A percentile compares a stretch with the other conserved stretches of the same genome.
phyloP scores from a whole-genome alignment of 305 asterid species.

The Rubia tinctorum region DNA sequence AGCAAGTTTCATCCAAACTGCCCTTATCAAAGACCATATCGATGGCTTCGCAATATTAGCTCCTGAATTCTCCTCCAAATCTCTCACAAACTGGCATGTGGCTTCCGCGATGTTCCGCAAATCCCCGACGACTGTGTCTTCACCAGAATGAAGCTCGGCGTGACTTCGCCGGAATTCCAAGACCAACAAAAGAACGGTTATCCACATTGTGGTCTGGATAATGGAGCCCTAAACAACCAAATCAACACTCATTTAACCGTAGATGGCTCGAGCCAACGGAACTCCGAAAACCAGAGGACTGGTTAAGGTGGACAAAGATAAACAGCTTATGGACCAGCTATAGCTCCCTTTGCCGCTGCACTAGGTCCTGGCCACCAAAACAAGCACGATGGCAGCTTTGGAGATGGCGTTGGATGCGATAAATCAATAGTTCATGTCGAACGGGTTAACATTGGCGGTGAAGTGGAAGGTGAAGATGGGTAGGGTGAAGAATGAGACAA shows the following conservation, averaged over 20 bases:
- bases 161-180: slow-evolving; percentile 39
- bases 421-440: slow-evolving; percentile 46
- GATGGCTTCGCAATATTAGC: slow-evolving; percentile 3
- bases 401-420: slow-evolving; percentile 50
- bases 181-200: slow-evolving; percentile 39
- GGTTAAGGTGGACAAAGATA: slow-evolving; percentile 49
- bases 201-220: slow-evolving; percentile 55
- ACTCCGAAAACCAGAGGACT: slow-evolving; percentile 59
- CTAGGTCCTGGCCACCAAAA: slow-evolving; percentile 40
- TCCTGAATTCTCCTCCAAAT: slow-evolving; percentile 17
- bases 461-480: slow-evolving; percentile 60
- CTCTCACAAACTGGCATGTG: background rate
- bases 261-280: slow-evolving; percentile 55
- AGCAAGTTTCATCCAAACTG: slow-evolving; percentile 43
- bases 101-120: background rate
- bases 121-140: background rate
- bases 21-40: slow-evolving; percentile 34
- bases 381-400: slow-evolving; percentile 35
- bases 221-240: slow-evolving; percentile 52
- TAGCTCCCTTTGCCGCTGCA: slow-evolving; percentile 36
- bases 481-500: slow-evolving; percentile 44
- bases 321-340: slow-evolving; percentile 53
- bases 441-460: slow-evolving; percentile 52
- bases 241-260: slow-evolving; percentile 43
- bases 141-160: slow-evolving; percentile 7